Conservation (phyloP, 768 basidiomycete genomes). For the Boletus sp. region DNA sequence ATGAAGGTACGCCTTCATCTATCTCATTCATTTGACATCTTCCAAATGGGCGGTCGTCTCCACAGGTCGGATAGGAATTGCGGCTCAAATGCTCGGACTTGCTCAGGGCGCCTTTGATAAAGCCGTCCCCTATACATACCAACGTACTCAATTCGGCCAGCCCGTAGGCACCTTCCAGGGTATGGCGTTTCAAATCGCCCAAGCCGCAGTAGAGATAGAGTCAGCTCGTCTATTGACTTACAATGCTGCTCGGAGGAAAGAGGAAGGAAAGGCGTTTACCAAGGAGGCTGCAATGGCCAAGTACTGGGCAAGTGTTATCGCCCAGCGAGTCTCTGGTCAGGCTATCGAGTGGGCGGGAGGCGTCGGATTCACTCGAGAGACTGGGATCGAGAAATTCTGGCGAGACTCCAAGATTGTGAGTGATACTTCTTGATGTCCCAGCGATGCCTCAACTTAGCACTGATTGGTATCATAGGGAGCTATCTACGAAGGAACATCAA, state of each 20-base stretch:
- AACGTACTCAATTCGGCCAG: slow-evolving; percentile 93
- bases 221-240: slow-evolving; percentile 89
- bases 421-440: slow-evolving; percentile 10
- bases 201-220: slow-evolving; percentile 88
- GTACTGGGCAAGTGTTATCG: slow-evolving; percentile 85
- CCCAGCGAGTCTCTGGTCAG: slow-evolving; percentile 80
- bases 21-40: neutral
- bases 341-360: slow-evolving; percentile 98
- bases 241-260: slow-evolving; percentile 94
- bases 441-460: slow-evolving; percentile 1
- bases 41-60: neutral
- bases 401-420: slow-evolving; percentile 93
- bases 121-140: slow-evolving; percentile 91
- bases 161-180: slow-evolving; percentile 93
- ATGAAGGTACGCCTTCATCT: slow-evolving; percentile 61
- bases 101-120: slow-evolving; percentile 98
- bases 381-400: slow-evolving; percentile 96
- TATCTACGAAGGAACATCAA: slow-evolving; percentile 95
- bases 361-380: slow-evolving; percentile 89
- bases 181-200: slow-evolving; percentile 92
- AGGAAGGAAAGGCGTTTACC: slow-evolving; percentile 81
- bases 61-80: slow-evolving; percentile 89
- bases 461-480: slow-evolving; percentile 55
- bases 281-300: slow-evolving; percentile 99
- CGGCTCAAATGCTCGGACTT: slow-evolving; percentile 97